Percentiles rank a stretch among this genome's conserved stretches.
phyloP scores from a whole-genome alignment of 2,329 filamentous ascomycete species.

The Exophiala phaeomuriformis region DNA sequence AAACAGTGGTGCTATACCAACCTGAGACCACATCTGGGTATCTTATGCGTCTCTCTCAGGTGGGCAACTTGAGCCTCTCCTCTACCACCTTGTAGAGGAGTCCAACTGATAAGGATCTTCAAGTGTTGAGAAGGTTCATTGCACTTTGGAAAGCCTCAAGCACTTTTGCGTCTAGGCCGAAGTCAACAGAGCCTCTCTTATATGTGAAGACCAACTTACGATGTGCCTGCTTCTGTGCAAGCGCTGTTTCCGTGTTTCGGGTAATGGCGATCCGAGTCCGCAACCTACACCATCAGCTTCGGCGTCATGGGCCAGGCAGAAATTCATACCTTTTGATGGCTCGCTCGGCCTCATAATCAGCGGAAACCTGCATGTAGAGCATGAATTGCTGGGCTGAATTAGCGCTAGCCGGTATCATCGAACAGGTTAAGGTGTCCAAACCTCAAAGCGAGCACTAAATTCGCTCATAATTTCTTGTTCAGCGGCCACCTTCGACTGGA shows the following conservation, averaged over 20 bases:
- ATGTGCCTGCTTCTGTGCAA: conserved; percentile 70
- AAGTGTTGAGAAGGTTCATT: conserved; percentile 38
- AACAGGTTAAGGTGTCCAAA: conserved; percentile 29
- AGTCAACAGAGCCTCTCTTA: not conserved
- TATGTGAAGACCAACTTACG: conserved; percentile 50
- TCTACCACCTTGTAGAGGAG: no score
- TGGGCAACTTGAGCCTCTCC: no score
- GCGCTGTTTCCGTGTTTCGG: conserved; percentile 61
- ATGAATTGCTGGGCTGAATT: conserved; percentile 59
- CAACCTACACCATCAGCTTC: conserved; percentile 45
- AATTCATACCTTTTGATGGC: conserved; percentile 61
- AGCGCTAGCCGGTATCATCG: conserved; percentile 5
- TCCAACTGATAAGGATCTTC: conserved; percentile 4
- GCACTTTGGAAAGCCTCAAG: conserved; percentile 44
- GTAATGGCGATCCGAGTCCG: conserved; percentile 74
- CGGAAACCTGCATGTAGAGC: conserved; percentile 67
- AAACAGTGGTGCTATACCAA: no score
- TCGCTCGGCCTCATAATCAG: conserved; percentile 65
- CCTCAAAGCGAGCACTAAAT: conserved; percentile 60
- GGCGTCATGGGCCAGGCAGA: not conserved
- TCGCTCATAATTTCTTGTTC: conserved; percentile 62
- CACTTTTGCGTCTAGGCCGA: conserved; percentile 36
- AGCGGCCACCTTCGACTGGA: conserved; percentile 54
- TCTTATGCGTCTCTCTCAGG: no score
- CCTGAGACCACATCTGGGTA: no score